phyloP scores from a whole-genome alignment of 2,329 filamentous ascomycete genomes.

The Phaeomoniella chlamydospora region DNA sequence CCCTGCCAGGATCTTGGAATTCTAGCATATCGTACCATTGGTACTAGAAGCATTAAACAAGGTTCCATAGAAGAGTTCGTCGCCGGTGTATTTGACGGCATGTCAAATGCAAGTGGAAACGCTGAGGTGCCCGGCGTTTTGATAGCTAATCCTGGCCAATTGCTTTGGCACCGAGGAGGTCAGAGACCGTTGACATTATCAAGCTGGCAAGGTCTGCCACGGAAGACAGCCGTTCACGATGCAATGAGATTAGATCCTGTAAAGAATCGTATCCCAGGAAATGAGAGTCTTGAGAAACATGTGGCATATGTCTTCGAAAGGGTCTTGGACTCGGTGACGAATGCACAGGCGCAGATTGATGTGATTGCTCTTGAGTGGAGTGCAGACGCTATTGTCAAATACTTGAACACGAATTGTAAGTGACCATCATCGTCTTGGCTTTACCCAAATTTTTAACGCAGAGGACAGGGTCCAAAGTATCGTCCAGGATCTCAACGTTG shows the following conservation, averaged over 20 bases:
- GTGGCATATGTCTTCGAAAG: conserved; percentile 51
- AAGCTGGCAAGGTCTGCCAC: conserved; percentile 44
- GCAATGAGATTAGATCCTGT: conserved; percentile 35
- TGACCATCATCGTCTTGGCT: conserved; percentile 15
- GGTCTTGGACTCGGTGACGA: conserved; percentile 37
- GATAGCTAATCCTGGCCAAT: conserved; percentile 63
- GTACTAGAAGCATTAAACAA: conserved; percentile 49
- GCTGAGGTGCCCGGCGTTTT: conserved; percentile 41
- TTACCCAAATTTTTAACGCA: conserved; percentile 10
- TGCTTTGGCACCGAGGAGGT: conserved; percentile 58
- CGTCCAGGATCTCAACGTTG: conserved; percentile 22
- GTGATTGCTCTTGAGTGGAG: conserved; percentile 59
- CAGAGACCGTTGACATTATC: conserved; percentile 43
- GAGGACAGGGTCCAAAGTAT: conserved; percentile 22
- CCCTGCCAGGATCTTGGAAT: conserved; percentile 57
- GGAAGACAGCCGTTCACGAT: conserved; percentile 47
- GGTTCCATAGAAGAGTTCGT: conserved; percentile 59
- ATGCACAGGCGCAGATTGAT: conserved; percentile 43
- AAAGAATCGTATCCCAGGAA: conserved; percentile 49
- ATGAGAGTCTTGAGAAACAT: conserved; percentile 45
- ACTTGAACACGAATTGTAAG: conserved; percentile 41
- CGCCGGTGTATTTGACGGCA: conserved; percentile 24
- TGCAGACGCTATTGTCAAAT: conserved; percentile 40
- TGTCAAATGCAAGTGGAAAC: conserved; percentile 5
- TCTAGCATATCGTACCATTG: conserved; percentile 54